Evolutionary conservation across 2,329 filamentous ascomycete species (phyloP).

Genomic region (Neophaeococcomyces aloes): DNA sequence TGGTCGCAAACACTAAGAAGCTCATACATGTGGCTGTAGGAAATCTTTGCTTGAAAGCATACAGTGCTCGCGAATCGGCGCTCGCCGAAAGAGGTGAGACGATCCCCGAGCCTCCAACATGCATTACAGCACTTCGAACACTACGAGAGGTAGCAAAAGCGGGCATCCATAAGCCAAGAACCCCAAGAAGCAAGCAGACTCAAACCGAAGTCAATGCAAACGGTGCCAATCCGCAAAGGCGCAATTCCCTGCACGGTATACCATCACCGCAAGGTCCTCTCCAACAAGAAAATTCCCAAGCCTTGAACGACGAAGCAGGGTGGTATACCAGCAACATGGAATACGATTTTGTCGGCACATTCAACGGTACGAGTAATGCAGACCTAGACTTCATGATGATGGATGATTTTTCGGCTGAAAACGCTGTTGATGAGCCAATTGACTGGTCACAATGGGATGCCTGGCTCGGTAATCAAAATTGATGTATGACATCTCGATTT

Average conservation of each 20-base stretch:
- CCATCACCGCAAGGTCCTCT: too few species aligned
- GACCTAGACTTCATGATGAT: conserved; percentile 19
- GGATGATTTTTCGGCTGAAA: conserved; percentile 18
- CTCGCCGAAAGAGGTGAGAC: conserved; percentile 9
- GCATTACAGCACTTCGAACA: conserved; percentile 19
- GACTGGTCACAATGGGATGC: conserved; percentile 24
- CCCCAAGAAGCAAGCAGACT: conserved; percentile 7
- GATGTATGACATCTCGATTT: too few species aligned
- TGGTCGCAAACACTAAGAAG: conserved; percentile 22
- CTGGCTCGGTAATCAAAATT: conserved; percentile 17
- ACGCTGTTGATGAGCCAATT: conserved; percentile 13
- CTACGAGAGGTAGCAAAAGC: conserved; percentile 18
- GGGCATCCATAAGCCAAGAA: too few species aligned
- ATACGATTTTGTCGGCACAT: conserved; percentile 1
- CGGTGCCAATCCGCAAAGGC: too few species aligned
- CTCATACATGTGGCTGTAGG: conserved; percentile 26
- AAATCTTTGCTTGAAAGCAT: conserved; percentile 27
- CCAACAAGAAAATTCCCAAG: too few species aligned
- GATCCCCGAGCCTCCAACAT: conserved; percentile 12
- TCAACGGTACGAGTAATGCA: conserved; percentile 12
- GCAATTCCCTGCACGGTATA: too few species aligned
- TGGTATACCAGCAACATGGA: not conserved
- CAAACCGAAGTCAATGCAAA: not conserved
- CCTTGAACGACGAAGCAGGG: not conserved
- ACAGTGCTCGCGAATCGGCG: conserved; percentile 17